Evolutionary conservation across 306 rosid genomes (phyloP).

Genomic region (Lathyrus oleraceus): DNA sequence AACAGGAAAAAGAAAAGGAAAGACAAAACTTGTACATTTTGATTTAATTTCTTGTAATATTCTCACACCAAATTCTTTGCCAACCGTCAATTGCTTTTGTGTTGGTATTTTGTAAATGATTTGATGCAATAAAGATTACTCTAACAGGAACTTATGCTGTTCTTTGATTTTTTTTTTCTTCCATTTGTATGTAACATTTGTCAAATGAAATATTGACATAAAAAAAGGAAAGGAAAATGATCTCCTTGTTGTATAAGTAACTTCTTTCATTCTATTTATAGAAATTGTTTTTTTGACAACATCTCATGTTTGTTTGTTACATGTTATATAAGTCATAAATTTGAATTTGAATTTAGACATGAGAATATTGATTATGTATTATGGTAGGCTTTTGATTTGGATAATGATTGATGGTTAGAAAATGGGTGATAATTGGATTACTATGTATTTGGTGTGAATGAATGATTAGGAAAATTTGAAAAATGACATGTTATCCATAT

Average conservation of each 20-base stretch:
- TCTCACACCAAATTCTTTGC: constrained; percentile 74
- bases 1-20: constrained; percentile 43
- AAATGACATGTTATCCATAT: constrained; percentile 5
- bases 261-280: constrained; percentile 15
- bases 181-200: constrained; percentile 36
- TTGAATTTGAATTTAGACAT: no score
- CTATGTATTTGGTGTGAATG: constrained; percentile 25
- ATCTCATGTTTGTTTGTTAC: neutral
- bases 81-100: constrained; percentile 40
- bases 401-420: constrained; percentile 22
- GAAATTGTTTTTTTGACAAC: neutral
- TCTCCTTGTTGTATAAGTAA: constrained; percentile 3
- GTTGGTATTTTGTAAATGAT: constrained; percentile 80
- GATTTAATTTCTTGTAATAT: constrained; percentile 69
- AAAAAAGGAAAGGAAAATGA: constrained; percentile 18
- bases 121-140: constrained; percentile 71
- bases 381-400: neutral
- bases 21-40: constrained; percentile 71
- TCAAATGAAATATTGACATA: constrained; percentile 35
- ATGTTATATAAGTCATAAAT: no score
- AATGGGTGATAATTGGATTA: constrained; percentile 23
- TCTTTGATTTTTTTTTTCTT: constrained; percentile 42
- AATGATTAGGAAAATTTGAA: constrained; percentile 18
- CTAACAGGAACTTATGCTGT: constrained; percentile 49
- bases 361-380: neutral